Conservation (phyloP, 2,329 filamentous ascomycete species). For the Talaromyces sp. region DNA sequence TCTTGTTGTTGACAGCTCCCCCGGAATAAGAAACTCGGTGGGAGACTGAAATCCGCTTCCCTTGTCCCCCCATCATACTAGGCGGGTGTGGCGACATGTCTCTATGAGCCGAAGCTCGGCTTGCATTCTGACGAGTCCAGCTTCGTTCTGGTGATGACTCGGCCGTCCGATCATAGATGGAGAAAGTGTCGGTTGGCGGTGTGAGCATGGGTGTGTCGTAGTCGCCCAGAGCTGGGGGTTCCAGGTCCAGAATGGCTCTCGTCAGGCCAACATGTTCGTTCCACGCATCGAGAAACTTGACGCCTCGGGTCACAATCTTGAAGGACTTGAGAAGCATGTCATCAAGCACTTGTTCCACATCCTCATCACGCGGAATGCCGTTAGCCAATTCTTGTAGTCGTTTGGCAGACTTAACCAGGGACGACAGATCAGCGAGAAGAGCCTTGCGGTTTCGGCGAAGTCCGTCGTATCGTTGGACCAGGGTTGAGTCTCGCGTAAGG, state of each 20-base stretch:
- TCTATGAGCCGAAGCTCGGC: conserved; percentile 23
- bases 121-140: conserved; percentile 26
- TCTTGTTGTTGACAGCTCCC: conserved; percentile 57
- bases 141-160: conserved; percentile 25
- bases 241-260: conserved; percentile 36
- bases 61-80: conserved; percentile 30
- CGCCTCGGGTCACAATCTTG: conserved; percentile 85
- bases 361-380: conserved; percentile 37
- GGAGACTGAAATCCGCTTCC: conserved; percentile 52
- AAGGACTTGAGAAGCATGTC: conserved; percentile 93
- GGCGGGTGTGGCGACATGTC: conserved; percentile 20
- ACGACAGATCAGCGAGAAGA: conserved; percentile 81
- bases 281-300: conserved; percentile 83
- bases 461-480: conserved; percentile 70
- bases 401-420: conserved; percentile 84
- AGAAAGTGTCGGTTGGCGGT: conserved; percentile 36
- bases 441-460: conserved; percentile 80
- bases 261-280: conserved; percentile 53
- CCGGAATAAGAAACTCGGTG: conserved; percentile 76
- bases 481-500: conserved; percentile 71
- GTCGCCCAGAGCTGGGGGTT: conserved; percentile 21
- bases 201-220: conserved; percentile 32
- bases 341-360: conserved; percentile 62
- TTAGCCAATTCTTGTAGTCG: conserved; percentile 70
- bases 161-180: conserved; percentile 16